Evolutionary conservation across 495 filamentous ascomycete genomes (phyloP).

Genomic region (Thermothielavioides terrestris): DNA sequence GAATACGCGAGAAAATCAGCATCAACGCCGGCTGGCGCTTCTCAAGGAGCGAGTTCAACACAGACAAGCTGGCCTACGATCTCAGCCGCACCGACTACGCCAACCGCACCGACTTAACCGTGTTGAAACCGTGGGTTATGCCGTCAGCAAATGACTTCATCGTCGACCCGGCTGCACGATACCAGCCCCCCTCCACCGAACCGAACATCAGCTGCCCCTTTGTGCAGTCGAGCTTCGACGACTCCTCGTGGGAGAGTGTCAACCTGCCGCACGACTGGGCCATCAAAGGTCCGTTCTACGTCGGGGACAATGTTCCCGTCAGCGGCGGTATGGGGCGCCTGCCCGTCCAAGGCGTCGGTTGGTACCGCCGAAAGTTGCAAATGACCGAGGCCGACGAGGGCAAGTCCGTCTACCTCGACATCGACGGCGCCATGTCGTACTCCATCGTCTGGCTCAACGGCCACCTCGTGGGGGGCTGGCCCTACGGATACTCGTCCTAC

Average conservation of each 20-base stretch:
- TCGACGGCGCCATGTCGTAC: slow-evolving; percentile 44
- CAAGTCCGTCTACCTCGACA: slow-evolving; percentile 35
- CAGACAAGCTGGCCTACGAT: slow-evolving; percentile 19
- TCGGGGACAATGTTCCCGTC: slow-evolving; percentile 29
- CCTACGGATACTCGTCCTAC: slow-evolving; percentile 41
- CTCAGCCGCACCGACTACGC: not conserved
- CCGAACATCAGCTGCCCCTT: slow-evolving; percentile 4
- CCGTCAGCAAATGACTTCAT: slow-evolving; percentile 21
- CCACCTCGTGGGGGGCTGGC: slow-evolving; percentile 42
- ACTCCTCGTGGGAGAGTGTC: slow-evolving; percentile 12
- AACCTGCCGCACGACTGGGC: slow-evolving; percentile 40
- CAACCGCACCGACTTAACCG: not conserved
- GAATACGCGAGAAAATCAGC: no score
- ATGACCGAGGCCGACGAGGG: slow-evolving; percentile 21
- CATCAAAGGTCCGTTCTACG: slow-evolving; percentile 37
- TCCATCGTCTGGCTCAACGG: slow-evolving; percentile 41
- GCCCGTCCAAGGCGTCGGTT: slow-evolving; percentile 38
- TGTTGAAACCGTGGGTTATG: slow-evolving; percentile 20
- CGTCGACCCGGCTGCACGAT: slow-evolving; percentile 9
- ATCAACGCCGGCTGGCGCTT: slow-evolving; percentile 23
- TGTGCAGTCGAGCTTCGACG: slow-evolving; percentile 3
- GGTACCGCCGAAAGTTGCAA: slow-evolving; percentile 38
- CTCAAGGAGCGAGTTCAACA: slow-evolving; percentile 14
- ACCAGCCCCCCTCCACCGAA: not conserved
- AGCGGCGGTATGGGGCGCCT: slow-evolving; percentile 51